Evolutionary conservation across 164 flowering plant genomes (phyloP), one percentile per base, ranked within the genome.

Genomic region (Malania oleifera): DNA sequence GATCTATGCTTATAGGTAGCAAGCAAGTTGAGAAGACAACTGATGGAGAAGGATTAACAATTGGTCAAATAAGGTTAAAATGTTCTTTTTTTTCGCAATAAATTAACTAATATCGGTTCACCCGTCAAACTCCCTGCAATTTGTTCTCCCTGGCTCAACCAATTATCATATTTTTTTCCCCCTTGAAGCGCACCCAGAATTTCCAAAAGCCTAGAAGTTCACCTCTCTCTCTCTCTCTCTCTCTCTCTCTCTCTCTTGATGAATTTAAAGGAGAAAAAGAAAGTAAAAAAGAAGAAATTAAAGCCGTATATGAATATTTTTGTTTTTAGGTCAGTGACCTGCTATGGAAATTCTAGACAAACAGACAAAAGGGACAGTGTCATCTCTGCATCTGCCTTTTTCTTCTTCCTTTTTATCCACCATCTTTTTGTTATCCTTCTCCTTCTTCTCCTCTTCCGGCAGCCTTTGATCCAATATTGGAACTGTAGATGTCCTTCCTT

Each of bases 321-420:
- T 29, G 50, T 43, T 40, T 28, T 24, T 13, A 7, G 62, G 37
- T 61, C 75, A 75, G 73, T 31, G 3, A n/a, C 26, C 20, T 82
- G 86, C 77, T 65, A 50, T 43, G 67, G 14, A 72, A 70, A 68
- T 76, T 54, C 74, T 59, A 68, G 84, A 82, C 84, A 80, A 71
- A 69, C 20, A 76, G 81, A 76, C 84, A 77, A 67, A 27, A 39
- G 23, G 50, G 56, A 51, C 77, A 73, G 81, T 64, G 26, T 35
- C 47, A 48, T 44, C 44, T 61, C 70, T 20, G 54, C 59, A 25
- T n/a, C 52, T 56, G 50, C 51, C 17, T 35, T 50, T 43, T 45
- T 53, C 18, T 34, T 52, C 25, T 56, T 43, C 41, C 25, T 55
- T 54, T 27, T 24, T 34, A 7, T 34, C 11, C 11, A 7, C 38